Conservation (phyloP, 352 stramenopile genomes). For the Phytophthora cajani region DNA sequence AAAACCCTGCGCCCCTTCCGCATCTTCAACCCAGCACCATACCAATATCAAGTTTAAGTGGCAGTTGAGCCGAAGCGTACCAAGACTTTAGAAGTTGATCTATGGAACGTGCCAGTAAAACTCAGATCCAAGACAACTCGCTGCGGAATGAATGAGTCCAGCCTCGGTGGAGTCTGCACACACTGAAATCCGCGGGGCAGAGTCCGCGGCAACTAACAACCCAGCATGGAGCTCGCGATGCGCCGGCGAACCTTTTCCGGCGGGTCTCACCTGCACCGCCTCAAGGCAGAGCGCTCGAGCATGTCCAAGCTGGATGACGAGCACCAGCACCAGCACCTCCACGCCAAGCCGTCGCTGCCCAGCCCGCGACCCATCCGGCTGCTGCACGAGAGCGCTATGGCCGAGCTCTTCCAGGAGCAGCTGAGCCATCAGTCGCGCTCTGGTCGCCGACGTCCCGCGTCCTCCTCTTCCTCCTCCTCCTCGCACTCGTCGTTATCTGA, state of each 20-base stretch:
- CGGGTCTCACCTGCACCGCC: conserved; percentile 32
- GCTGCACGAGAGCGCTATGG: conserved; percentile 49
- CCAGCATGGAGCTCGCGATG: conserved; percentile 32
- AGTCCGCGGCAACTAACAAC: background rate
- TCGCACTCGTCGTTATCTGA: conserved; percentile 33
- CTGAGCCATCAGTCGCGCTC: conserved; percentile 20
- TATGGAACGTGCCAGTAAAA: conserved; percentile 18
- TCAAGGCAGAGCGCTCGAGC: conserved; percentile 39
- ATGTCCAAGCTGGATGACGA: conserved; percentile 38
- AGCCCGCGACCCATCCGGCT: conserved; percentile 38
- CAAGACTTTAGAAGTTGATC: conserved; percentile 24
- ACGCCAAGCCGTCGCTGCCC: conserved; percentile 1
- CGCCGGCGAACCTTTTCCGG: conserved; percentile 40
- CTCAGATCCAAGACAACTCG: conserved; percentile 28
- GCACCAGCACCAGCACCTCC: conserved; percentile 6
- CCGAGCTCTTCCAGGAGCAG: conserved; percentile 56
- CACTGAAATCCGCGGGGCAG: conserved; percentile 10
- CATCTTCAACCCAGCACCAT: conserved; percentile 21
- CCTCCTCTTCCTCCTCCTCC: conserved; percentile 9
- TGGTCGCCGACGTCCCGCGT: conserved; percentile 12
- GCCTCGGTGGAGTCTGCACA: background rate
- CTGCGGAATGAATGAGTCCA: background rate
- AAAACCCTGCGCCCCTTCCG: background rate
- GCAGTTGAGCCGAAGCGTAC: conserved; percentile 4
- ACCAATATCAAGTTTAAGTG: background rate